Conservation (phyloP, 768 basidiomycete species). For the Boletus subparvulus region DNA sequence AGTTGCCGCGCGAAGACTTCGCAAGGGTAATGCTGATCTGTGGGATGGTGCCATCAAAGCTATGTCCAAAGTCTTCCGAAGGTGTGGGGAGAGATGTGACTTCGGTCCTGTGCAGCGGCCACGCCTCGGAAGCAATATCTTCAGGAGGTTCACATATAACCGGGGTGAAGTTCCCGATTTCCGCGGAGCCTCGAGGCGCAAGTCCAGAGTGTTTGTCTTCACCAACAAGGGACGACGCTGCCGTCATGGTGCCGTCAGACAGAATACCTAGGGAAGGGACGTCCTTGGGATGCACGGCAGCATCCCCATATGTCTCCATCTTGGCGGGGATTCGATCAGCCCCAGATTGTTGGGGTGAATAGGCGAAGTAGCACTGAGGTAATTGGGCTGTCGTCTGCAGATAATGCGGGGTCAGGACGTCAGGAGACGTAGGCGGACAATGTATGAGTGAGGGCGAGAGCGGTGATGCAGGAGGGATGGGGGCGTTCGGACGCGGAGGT, state of each 20-base stretch:
- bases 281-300: conserved; percentile 15
- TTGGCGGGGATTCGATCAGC: conserved; percentile 26
- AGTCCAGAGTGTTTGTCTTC: conserved; percentile 11
- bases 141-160: conserved; percentile 33
- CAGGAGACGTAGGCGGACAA: conserved; percentile 11
- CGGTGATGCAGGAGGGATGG: conserved; percentile 18
- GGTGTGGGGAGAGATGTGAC: conserved; percentile 14
- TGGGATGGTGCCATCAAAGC: conserved; percentile 20
- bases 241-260: conserved; percentile 14
- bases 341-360: conserved; percentile 26
- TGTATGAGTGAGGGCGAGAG: conserved; percentile 11
- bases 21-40: conserved; percentile 32
- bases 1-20: conserved; percentile 31
- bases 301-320: conserved; percentile 14
- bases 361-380: conserved; percentile 26
- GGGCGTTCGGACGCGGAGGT: conserved; percentile 20
- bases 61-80: conserved; percentile 9
- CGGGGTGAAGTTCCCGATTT: conserved; percentile 25
- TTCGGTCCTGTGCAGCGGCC: conserved; percentile 11
- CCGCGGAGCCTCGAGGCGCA: conserved; percentile 21
- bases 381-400: conserved; percentile 26
- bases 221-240: conserved; percentile 13
- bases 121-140: conserved; percentile 23
- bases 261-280: conserved; percentile 17
- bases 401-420: conserved; percentile 25